phyloP scores from a whole-genome alignment of 176 grass and related monocot genomes.

The Canna indica region DNA sequence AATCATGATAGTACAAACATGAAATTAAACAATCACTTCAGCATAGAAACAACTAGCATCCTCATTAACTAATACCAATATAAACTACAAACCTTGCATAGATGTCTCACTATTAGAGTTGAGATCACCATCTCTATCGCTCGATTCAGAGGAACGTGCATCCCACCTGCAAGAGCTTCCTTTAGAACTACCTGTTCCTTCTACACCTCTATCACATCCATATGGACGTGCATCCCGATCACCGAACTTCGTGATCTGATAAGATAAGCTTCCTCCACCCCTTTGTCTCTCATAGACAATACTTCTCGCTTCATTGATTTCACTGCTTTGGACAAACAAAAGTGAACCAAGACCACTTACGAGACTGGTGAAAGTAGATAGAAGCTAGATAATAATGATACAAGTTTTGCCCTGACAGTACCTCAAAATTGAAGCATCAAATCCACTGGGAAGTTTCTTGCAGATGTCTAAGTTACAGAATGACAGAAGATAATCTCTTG shows the following conservation, averaged over 20 bases:
- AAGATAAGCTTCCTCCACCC: slow-evolving; percentile 15
- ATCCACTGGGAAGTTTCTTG: slow-evolving; percentile 55
- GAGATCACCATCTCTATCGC: slow-evolving; percentile 45
- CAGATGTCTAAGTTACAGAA: slow-evolving; percentile 42
- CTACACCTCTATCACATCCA: neutral
- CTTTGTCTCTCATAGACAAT: slow-evolving; percentile 32
- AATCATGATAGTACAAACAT: neutral
- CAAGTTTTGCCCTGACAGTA: neutral
- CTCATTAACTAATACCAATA: neutral
- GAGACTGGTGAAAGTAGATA: neutral
- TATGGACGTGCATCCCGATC: slow-evolving; percentile 26
- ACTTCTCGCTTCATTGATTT: slow-evolving; percentile 42
- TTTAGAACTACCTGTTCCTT: slow-evolving; percentile 28
- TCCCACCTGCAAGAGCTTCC: slow-evolving; percentile 68
- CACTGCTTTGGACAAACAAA: slow-evolving; percentile 33
- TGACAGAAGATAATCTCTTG: slow-evolving; percentile 67
- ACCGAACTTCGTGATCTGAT: slow-evolving; percentile 21
- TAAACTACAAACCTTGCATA: slow-evolving; percentile 38
- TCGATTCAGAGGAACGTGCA: slow-evolving; percentile 55
- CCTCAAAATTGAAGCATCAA: slow-evolving; percentile 54
- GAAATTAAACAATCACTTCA: neutral
- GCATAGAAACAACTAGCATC: neutral
- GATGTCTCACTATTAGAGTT: slow-evolving; percentile 36
- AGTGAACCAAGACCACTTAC: neutral
- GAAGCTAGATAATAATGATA: neutral